Evolutionary conservation across 23 red algal genomes (phyloP).

Genomic region (Gracilaria gracilis): DNA sequence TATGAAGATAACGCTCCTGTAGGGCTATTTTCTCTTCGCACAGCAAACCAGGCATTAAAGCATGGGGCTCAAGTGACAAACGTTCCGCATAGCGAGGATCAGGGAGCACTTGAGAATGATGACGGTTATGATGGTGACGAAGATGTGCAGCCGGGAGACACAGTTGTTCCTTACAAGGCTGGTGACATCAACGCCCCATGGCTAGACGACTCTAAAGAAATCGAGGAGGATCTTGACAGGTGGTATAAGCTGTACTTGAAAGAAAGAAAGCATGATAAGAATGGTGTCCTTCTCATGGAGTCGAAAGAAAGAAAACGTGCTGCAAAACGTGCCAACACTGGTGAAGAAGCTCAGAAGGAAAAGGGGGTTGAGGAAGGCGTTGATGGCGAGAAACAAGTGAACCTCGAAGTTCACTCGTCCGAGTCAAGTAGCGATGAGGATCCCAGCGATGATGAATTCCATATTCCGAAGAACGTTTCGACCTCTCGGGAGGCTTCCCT

Average conservation of each 20-base stretch:
- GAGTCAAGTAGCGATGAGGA: slow-evolving; percentile 52
- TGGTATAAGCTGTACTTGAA: slow-evolving; percentile 66
- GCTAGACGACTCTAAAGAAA: slow-evolving; percentile 23
- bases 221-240: slow-evolving; percentile 60
- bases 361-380: neutral
- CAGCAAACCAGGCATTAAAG: slow-evolving; percentile 52
- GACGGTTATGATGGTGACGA: slow-evolving; percentile 27
- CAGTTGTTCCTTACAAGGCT: slow-evolving; percentile 27
- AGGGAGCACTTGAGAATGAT: slow-evolving; percentile 28
- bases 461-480: neutral
- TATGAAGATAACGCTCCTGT: slow-evolving; percentile 14
- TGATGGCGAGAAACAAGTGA: slow-evolving; percentile 1
- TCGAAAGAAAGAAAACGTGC: slow-evolving; percentile 53
- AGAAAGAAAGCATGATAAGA: slow-evolving; percentile 56
- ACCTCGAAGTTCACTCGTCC: slow-evolving; percentile 53
- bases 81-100: slow-evolving; percentile 21
- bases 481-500: slow-evolving; percentile 72
- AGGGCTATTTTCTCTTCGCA: slow-evolving; percentile 54
- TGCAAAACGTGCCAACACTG: slow-evolving; percentile 26
- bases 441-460: slow-evolving; percentile 33
- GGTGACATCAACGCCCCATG: slow-evolving; percentile 25
- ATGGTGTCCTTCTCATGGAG: slow-evolving; percentile 56
- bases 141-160: neutral
- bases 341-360: slow-evolving; percentile 29
- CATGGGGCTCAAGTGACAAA: slow-evolving; percentile 46